These are phyloP conservation scores for Xerophyta viscosa DNA, from an alignment of 106 monocot species.

Conservation along the genomic window DNA sequence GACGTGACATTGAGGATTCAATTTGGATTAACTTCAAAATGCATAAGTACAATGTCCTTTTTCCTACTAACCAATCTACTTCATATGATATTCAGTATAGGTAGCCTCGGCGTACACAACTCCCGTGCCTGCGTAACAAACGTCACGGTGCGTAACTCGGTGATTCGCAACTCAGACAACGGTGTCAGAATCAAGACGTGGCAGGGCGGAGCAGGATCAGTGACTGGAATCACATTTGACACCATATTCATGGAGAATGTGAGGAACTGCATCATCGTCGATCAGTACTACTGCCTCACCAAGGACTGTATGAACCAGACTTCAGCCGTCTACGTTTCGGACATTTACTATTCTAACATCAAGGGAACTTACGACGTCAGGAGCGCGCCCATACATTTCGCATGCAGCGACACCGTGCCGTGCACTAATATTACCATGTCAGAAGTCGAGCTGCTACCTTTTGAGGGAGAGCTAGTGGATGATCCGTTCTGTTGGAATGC, in stretches of 20 bases:
- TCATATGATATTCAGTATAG: slow-evolving; percentile 1
- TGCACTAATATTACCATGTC: slow-evolving; percentile 14
- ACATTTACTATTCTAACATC: slow-evolving; percentile 5
- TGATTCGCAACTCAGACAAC: slow-evolving; percentile 8
- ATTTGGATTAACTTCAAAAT: no score
- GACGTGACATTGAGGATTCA: no score
- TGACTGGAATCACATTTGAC: slow-evolving; percentile 10
- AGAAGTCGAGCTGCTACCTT: slow-evolving; percentile 6
- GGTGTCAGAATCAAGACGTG: slow-evolving; percentile 16
- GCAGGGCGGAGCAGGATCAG: slow-evolving; percentile 8
- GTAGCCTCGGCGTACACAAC: slow-evolving; percentile 11
- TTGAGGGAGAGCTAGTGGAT: slow-evolving; percentile 8
- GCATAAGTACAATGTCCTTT: no score
- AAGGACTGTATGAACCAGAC: slow-evolving; percentile 8
- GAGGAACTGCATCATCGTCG: slow-evolving; percentile 14
- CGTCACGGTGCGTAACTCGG: slow-evolving; percentile 1
- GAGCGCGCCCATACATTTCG: slow-evolving; percentile 15
- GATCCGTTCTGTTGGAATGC: slow-evolving; percentile 15
- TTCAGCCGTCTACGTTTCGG: slow-evolving; percentile 1
- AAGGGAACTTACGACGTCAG: slow-evolving; percentile 8
- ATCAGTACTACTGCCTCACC: slow-evolving; percentile 10
- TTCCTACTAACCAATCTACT: neutral
- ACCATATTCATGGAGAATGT: slow-evolving; percentile 9
- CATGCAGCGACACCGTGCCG: slow-evolving; percentile 9
- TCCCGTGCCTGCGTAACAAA: slow-evolving; percentile 10